Conservation (phyloP, 148 eudicot species). For the Euryodendron excelsum region DNA sequence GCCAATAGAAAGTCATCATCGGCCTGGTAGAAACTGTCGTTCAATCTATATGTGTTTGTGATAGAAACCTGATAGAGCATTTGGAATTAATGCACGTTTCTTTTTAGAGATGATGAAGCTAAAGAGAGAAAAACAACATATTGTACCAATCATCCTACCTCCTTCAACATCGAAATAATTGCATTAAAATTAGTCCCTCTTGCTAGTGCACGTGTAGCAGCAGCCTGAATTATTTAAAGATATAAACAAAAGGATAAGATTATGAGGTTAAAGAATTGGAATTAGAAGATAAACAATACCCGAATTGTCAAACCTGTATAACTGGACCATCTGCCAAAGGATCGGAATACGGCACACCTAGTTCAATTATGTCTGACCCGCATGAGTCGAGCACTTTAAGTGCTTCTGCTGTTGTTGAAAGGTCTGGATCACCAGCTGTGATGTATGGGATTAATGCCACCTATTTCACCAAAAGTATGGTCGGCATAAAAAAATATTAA, state of each 20-base stretch:
- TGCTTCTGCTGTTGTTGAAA: constrained; percentile 81
- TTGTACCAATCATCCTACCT: constrained; percentile 34
- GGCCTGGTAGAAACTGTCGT: neutral
- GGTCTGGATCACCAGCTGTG: constrained; percentile 95
- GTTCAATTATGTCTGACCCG: constrained; percentile 88
- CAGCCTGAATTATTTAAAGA: constrained; percentile 55
- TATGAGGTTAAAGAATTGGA: neutral
- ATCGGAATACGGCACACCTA: constrained; percentile 93
- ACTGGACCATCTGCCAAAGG: constrained; percentile 98
- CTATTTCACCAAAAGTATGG: constrained; percentile 37
- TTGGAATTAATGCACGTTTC: neutral
- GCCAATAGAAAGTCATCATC: neutral
- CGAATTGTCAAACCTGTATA: constrained; percentile 64
- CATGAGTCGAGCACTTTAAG: constrained; percentile 79
- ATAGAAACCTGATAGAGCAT: neutral
- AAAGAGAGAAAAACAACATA: neutral
- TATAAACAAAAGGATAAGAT: neutral
- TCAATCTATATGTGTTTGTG: neutral
- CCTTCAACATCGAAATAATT: constrained; percentile 68
- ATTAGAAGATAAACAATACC: neutral
- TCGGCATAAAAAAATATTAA: constrained; percentile 10
- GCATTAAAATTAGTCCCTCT: constrained; percentile 76
- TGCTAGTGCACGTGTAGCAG: constrained; percentile 84
- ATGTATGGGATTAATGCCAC: constrained; percentile 91
- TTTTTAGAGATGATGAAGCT: constrained; percentile 4